These are phyloP conservation scores for Sporobolomyces pararoseus DNA, from an alignment of 768 basidiomycete genomes.

Conservation along the genomic window DNA sequence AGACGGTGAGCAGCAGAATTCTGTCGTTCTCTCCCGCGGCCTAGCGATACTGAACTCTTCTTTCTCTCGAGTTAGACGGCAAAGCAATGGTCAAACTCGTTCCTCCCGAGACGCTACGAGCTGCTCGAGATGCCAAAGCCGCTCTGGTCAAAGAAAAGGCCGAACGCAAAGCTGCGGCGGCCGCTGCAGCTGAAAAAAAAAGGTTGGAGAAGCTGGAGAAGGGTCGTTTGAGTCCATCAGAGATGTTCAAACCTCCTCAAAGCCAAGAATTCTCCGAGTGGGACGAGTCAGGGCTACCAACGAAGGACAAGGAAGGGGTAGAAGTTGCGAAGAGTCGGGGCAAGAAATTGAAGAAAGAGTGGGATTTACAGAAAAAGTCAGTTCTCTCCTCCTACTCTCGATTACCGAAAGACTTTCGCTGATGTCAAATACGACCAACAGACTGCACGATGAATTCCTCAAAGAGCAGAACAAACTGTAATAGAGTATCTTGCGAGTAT, in stretches of 20 bases:
- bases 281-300: slow-evolving; percentile 78
- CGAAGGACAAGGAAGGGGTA: slow-evolving; percentile 76
- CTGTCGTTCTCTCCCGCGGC: neutral
- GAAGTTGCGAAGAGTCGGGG: slow-evolving; percentile 73
- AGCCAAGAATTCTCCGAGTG: slow-evolving; percentile 68
- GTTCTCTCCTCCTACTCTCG: neutral
- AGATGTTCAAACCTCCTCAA: slow-evolving; percentile 78
- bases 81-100: slow-evolving; percentile 90
- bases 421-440: neutral
- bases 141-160: slow-evolving; percentile 69
- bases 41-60: too few species aligned
- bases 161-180: slow-evolving; percentile 55
- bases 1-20: slow-evolving; percentile 60
- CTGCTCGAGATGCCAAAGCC: slow-evolving; percentile 81
- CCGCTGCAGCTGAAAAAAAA: slow-evolving; percentile 58
- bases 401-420: neutral
- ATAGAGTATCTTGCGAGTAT: neutral
- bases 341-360: slow-evolving; percentile 76
- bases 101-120: slow-evolving; percentile 72
- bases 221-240: slow-evolving; percentile 67
- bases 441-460: slow-evolving; percentile 40
- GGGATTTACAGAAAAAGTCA: slow-evolving; percentile 64
- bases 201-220: slow-evolving; percentile 72
- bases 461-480: slow-evolving; percentile 26
- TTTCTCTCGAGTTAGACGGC: slow-evolving; percentile 61